These are phyloP conservation scores for Nannochloropsis gaditana DNA, from an alignment of 108 stramenopile genomes.

Conservation along the genomic window DNA sequence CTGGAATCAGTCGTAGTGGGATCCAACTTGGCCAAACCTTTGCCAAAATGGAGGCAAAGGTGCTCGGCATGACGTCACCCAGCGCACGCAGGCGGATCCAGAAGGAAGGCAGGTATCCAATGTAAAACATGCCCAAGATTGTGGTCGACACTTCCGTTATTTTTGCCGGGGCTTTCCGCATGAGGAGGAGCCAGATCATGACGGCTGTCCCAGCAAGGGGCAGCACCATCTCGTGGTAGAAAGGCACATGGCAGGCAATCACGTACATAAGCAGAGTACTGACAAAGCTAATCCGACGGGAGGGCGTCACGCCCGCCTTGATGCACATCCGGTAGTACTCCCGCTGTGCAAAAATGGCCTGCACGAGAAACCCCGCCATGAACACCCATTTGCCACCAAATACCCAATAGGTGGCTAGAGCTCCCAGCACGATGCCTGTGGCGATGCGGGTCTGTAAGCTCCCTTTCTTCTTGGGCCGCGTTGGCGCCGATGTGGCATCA, in stretches of 20 bases:
- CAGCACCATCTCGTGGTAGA: conserved; percentile 66
- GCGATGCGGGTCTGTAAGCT: conserved; percentile 26
- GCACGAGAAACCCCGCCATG: conserved; percentile 74
- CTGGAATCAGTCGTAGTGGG: conserved; percentile 53
- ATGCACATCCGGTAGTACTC: conserved; percentile 96
- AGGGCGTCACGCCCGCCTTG: conserved; percentile 75
- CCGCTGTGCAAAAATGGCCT: conserved; percentile 68
- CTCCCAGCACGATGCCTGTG: conserved; percentile 72
- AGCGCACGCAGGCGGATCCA: conserved; percentile 69
- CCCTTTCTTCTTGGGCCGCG: background rate
- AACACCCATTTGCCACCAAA: conserved; percentile 84
- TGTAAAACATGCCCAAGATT: conserved; percentile 92
- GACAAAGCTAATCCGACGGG: conserved; percentile 74
- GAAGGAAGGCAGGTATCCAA: conserved; percentile 85
- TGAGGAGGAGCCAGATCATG: conserved; percentile 87
- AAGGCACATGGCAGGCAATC: conserved; percentile 57
- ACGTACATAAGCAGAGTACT: conserved; percentile 73
- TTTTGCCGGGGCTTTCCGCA: conserved; percentile 62
- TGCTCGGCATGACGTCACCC: conserved; percentile 18
- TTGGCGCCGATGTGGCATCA: background rate
- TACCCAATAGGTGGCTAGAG: conserved; percentile 75
- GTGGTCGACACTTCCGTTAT: conserved; percentile 91
- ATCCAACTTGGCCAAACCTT: conserved; percentile 57
- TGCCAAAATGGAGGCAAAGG: background rate
- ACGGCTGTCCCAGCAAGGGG: conserved; percentile 63